Percentiles rank a stretch among this genome's conserved stretches.
phyloP scores from a whole-genome alignment of 257 asterid genomes.

The Fraxinus americana region DNA sequence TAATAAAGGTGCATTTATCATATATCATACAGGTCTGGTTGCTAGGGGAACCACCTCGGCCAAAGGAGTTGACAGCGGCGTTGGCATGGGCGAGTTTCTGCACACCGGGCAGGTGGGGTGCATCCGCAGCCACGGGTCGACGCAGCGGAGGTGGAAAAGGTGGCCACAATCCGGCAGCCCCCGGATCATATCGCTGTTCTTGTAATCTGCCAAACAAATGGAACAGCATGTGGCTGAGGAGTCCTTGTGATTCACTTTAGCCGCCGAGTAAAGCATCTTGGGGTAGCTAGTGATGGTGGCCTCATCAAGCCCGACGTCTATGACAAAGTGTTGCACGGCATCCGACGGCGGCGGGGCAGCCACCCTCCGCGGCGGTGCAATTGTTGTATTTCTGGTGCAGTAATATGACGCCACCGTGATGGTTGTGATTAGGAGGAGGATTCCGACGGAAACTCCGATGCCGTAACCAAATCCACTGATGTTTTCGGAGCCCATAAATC shows the following conservation, averaged over 20 bases:
- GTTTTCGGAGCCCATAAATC: conserved; percentile 49
- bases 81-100: conserved; percentile 82
- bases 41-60: conserved; percentile 84
- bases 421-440: conserved; percentile 82
- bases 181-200: conserved; percentile 55
- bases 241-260: conserved; percentile 48
- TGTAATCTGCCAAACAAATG: conserved; percentile 84
- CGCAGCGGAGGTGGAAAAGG: conserved; percentile 73
- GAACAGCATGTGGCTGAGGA: conserved; percentile 72
- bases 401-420: conserved; percentile 76
- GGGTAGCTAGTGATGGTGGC: conserved; percentile 69
- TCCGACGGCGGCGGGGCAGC: background rate
- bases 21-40: conserved; percentile 50
- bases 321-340: conserved; percentile 16
- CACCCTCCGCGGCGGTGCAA: conserved; percentile 27
- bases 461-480: conserved; percentile 87
- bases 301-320: conserved; percentile 74
- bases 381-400: conserved; percentile 61
- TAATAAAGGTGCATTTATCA: background rate
- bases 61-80: conserved; percentile 78
- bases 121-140: conserved; percentile 83
- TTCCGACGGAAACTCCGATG: conserved; percentile 76
- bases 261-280: conserved; percentile 62
- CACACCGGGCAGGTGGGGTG: conserved; percentile 95
- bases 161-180: conserved; percentile 84